Conservation (phyloP, 2,329 filamentous ascomycete genomes). For the Rhexocercosporidium sp. region DNA sequence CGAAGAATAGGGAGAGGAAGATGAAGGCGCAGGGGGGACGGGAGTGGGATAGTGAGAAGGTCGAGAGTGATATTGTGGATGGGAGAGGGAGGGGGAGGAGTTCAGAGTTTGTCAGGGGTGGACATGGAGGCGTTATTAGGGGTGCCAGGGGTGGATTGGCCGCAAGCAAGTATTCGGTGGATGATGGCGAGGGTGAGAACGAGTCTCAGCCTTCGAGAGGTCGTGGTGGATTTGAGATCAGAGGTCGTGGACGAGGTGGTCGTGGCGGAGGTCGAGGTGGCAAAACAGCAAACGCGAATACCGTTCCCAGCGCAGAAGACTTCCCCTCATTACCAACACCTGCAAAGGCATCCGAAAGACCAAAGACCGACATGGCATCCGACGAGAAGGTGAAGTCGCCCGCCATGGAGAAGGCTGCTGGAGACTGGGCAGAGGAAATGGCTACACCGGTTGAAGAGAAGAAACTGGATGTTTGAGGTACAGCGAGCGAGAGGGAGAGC, state of each 20-base stretch:
- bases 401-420: conserved; percentile 24
- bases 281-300: conserved; percentile 14
- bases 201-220: conserved; percentile 15
- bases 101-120: conserved; percentile 39
- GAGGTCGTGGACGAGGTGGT: conserved; percentile 33
- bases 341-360: conserved; percentile 1
- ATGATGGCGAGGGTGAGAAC: conserved; percentile 20
- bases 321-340: conserved; percentile 37
- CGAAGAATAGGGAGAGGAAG: conserved; percentile 43
- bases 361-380: background rate
- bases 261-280: conserved; percentile 33
- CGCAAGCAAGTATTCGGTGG: conserved; percentile 29
- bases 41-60: conserved; percentile 44
- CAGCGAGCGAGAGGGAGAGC: too few species aligned
- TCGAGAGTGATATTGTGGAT: conserved; percentile 41
- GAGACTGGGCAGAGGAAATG: conserved; percentile 42
- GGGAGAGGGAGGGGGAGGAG: conserved; percentile 31
- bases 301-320: conserved; percentile 32
- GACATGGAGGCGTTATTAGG: conserved; percentile 39
- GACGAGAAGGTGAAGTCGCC: conserved; percentile 21
- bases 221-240: conserved; percentile 26
- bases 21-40: conserved; percentile 41
- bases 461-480: conserved; percentile 20
- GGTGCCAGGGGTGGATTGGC: conserved; percentile 29
- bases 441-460: conserved; percentile 37